These are phyloP conservation scores for Sporothrix inflata DNA, from an alignment of 2,329 filamentous ascomycete genomes.

Conservation along the genomic window DNA sequence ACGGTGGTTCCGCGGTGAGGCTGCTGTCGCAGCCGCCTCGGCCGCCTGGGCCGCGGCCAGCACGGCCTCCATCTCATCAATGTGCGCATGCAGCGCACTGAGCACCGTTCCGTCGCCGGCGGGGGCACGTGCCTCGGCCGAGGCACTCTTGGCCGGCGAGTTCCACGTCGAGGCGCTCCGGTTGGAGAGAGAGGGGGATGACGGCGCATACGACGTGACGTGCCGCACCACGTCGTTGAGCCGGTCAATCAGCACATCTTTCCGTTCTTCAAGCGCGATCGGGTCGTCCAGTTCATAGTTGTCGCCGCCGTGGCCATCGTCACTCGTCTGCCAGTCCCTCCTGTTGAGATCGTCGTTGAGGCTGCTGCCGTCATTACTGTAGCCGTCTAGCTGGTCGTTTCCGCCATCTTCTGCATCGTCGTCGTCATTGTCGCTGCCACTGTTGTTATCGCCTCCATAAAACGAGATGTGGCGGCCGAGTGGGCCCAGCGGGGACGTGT, in stretches of 20 bases:
- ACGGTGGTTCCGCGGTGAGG: slow-evolving; percentile 9
- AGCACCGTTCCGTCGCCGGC: slow-evolving; percentile 33
- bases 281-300: slow-evolving; percentile 34
- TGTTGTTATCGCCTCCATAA: slow-evolving; percentile 25
- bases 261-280: slow-evolving; percentile 42
- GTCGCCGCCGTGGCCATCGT: slow-evolving; percentile 24
- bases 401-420: slow-evolving; percentile 13
- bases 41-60: slow-evolving; percentile 33
- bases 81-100: slow-evolving; percentile 45
- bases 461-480: slow-evolving; percentile 40
- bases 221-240: slow-evolving; percentile 46
- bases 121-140: neutral
- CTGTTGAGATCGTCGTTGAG: neutral
- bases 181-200: slow-evolving; percentile 31
- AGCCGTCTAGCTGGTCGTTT: slow-evolving; percentile 5
- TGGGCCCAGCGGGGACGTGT: slow-evolving; percentile 40
- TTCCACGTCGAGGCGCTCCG: slow-evolving; percentile 31
- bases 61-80: slow-evolving; percentile 49
- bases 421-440: neutral
- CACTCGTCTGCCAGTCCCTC: slow-evolving; percentile 4
- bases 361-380: slow-evolving; percentile 5
- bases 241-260: slow-evolving; percentile 52
- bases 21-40: slow-evolving; percentile 17
- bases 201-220: slow-evolving; percentile 38
- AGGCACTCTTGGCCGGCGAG: slow-evolving; percentile 16